phyloP scores from a whole-genome alignment of 1,139 yeast genomes.

The Kurtzmaniella quercitrusa region DNA sequence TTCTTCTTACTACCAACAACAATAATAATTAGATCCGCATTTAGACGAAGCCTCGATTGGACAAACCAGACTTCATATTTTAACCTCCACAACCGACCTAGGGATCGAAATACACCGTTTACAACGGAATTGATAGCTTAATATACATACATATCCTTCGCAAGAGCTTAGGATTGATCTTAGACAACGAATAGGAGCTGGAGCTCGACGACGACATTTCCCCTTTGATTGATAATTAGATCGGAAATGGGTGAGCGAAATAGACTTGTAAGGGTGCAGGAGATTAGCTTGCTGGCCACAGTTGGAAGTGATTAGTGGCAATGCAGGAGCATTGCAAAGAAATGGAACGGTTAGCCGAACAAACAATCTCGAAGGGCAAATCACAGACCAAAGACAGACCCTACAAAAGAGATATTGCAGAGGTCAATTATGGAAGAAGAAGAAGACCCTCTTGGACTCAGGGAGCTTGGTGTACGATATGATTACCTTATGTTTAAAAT shows the following conservation, averaged over 20 bases:
- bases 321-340: too few species aligned
- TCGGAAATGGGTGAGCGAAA: conserved; percentile 5
- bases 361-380: too few species aligned
- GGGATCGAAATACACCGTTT: too few species aligned
- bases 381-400: too few species aligned
- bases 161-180: conserved; percentile 54
- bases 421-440: conserved; percentile 7
- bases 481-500: conserved; percentile 63
- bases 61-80: too few species aligned
- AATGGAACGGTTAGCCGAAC: too few species aligned
- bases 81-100: too few species aligned
- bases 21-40: too few species aligned
- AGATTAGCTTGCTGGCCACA: conserved; percentile 3
- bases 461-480: conserved; percentile 53
- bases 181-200: conserved; percentile 40
- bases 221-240: neutral
- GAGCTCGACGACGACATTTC: conserved; percentile 9
- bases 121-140: neutral
- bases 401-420: too few species aligned
- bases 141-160: conserved; percentile 56
- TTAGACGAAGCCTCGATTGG: too few species aligned
- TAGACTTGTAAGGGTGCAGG: conserved; percentile 1
- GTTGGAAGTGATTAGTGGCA: too few species aligned
- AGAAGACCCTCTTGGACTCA: conserved; percentile 53
- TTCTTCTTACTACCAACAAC: too few species aligned